Percentiles rank a stretch among this genome's conserved stretches.
These are phyloP conservation scores for Solanum arcanum DNA, from an alignment of 257 asterid genomes.

Conservation along the genomic window DNA sequence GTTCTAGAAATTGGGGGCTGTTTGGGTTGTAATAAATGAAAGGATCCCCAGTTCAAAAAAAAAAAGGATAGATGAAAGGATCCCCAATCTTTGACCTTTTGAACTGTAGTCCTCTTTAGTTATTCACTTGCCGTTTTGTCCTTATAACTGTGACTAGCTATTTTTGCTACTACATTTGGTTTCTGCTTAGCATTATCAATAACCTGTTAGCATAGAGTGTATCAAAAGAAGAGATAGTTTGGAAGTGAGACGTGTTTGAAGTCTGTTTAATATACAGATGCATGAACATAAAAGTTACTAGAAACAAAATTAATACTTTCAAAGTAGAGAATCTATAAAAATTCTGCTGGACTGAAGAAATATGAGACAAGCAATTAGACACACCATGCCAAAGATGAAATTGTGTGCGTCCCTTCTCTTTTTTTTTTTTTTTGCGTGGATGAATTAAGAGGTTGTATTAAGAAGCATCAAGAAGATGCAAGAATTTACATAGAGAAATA, in stretches of 20 bases:
- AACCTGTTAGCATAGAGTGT: background rate
- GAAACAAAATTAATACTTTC: background rate
- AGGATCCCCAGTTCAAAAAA: background rate
- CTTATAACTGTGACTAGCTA: background rate
- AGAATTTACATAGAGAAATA: background rate
- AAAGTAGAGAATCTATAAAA: background rate
- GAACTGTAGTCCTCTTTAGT: background rate
- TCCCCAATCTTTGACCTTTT: background rate
- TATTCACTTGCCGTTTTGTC: background rate
- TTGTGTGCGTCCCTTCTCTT: background rate
- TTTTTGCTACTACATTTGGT: background rate
- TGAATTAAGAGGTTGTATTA: background rate
- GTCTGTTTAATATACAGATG: background rate
- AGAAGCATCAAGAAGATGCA: background rate
- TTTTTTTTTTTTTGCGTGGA: background rate
- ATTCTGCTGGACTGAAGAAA: background rate
- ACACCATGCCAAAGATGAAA: background rate
- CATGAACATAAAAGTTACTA: background rate
- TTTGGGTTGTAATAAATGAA: background rate
- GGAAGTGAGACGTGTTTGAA: background rate
- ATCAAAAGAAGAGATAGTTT: background rate
- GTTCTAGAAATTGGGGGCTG: background rate
- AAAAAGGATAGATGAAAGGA: background rate
- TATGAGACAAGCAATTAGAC: background rate
- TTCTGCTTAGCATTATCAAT: background rate